These are phyloP conservation scores for Vitis hybrid DNA, from an alignment of 177 flowering plant genomes.

Conservation along the genomic window DNA sequence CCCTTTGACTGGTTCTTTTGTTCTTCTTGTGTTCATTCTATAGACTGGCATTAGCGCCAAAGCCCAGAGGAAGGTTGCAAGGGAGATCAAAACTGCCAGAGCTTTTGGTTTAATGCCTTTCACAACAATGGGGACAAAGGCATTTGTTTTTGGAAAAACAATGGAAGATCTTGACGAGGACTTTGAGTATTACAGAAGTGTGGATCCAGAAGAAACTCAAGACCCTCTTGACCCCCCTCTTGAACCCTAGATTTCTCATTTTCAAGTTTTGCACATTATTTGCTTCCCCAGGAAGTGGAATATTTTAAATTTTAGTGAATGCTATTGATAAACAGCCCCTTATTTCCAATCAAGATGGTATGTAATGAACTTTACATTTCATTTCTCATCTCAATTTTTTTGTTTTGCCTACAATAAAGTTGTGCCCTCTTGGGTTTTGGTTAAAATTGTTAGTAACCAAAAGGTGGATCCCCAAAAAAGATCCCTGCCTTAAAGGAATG, in stretches of 20 bases:
- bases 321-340: too few relatives aligned
- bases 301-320: too few relatives aligned
- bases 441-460: too few relatives aligned
- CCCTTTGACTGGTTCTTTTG: background rate
- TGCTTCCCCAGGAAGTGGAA: too few relatives aligned
- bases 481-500: too few relatives aligned
- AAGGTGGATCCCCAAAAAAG: too few relatives aligned
- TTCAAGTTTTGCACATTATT: too few relatives aligned
- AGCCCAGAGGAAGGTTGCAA: constrained; percentile 92
- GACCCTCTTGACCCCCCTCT: constrained; percentile 11
- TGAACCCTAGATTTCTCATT: constrained; percentile 1
- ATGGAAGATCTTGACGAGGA: constrained; percentile 65
- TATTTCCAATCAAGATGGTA: too few relatives aligned
- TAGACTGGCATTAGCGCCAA: constrained; percentile 91
- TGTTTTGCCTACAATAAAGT: too few relatives aligned
- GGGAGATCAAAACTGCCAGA: constrained; percentile 93
- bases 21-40: constrained; percentile 4
- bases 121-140: constrained; percentile 85
- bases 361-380: too few relatives aligned
- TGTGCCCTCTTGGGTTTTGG: too few relatives aligned
- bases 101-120: constrained; percentile 95
- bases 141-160: constrained; percentile 57
- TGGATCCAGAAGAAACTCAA: constrained; percentile 8
- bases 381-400: too few relatives aligned
- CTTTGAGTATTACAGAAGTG: constrained; percentile 27